Base-by-base conservation (phyloP, 768 basidiomycete genomes). In the Calocybe gangraenosa region DNA sequence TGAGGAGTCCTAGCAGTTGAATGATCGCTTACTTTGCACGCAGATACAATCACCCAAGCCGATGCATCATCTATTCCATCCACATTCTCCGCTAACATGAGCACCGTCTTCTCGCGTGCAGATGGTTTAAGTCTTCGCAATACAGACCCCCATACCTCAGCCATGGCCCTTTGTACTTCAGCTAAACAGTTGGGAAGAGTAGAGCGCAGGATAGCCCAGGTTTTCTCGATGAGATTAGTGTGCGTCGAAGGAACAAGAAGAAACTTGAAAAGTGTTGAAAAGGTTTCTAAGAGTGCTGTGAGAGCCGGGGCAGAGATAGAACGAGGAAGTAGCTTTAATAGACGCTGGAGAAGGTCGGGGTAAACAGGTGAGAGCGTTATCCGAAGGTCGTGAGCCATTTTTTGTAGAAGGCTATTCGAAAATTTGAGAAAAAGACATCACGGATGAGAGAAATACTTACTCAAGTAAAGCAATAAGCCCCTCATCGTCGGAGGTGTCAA, bases 131-230 rank as follows among this genome's bases (percentile, higher is more conserved):
- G 65, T 53, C 87, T 75, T 39, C 93, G 72, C 34, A 95, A 56
- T 0, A 85, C 74, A 0, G 78, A 79, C 0, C 83, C 89, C 94
- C 91, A 96, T 3, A 91, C 89, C 57, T 96, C 92, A 0, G 90
- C 85, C 8, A 87, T 74, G 1, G 86, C 81, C 19, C 86, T 68
- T 57, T 87, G 87, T 2, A 90, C 75, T 47, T 92, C 87, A 0
- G 79, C 74, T 44, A 76, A 65, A 58, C 86, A 89, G 46, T 69
- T 74, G 2, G 75, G 74, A 7, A 91, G 59, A 1, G 73, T 65
- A 0, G 61, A 57, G 19, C 70, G 68, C 32, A 91, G 64, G 21
- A 64, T 55, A 4, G 60, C 44, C 88, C 88, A 91, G 2, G 86
- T 82, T 34, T 72, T 66, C 34, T 76, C 69, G 19, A 86, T 58